Conservation (phyloP, 768 basidiomycete genomes). For the Pulveroboletus sp. region DNA sequence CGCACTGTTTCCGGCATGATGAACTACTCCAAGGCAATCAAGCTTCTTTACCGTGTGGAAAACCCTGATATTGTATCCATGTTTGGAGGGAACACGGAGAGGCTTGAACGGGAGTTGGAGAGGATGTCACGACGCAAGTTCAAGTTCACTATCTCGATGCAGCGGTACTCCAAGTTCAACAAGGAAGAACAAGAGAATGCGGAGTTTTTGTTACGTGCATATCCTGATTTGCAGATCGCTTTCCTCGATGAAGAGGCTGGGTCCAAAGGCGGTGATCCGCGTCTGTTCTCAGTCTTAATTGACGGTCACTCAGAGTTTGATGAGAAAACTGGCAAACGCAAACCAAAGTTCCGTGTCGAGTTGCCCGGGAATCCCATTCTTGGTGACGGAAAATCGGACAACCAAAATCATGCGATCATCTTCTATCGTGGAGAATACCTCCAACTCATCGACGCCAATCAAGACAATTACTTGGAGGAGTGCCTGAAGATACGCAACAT, state of each 20-base stretch:
- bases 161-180: slow-evolving; percentile 98
- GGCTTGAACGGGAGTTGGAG: slow-evolving; percentile 92
- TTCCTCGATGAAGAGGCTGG: slow-evolving; percentile 95
- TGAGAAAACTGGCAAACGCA: slow-evolving; percentile 79
- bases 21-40: slow-evolving; percentile 99
- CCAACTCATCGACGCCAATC: slow-evolving; percentile 98
- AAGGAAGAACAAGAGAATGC: slow-evolving; percentile 99
- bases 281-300: slow-evolving; percentile 88
- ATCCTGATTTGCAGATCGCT: slow-evolving; percentile 97
- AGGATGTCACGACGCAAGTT: slow-evolving; percentile 97
- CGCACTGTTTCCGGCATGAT: slow-evolving; percentile 99
- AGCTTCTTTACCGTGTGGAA: slow-evolving; percentile 96
- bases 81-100: slow-evolving; percentile 95
- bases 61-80: slow-evolving; percentile 96
- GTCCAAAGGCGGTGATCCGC: slow-evolving; percentile 82
- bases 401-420: slow-evolving; percentile 98
- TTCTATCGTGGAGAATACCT: slow-evolving; percentile 99
- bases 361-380: slow-evolving; percentile 98
- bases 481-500: slow-evolving; percentile 98
- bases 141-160: slow-evolving; percentile 98
- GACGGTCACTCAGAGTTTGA: slow-evolving; percentile 97
- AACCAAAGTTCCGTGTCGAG: slow-evolving; percentile 97
- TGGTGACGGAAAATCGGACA: slow-evolving; percentile 98
- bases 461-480: slow-evolving; percentile 99
- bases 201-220: slow-evolving; percentile 94